Base-by-base conservation (phyloP, 2,329 filamentous ascomycete genomes). In the Uncinocarpus reesii region DNA sequence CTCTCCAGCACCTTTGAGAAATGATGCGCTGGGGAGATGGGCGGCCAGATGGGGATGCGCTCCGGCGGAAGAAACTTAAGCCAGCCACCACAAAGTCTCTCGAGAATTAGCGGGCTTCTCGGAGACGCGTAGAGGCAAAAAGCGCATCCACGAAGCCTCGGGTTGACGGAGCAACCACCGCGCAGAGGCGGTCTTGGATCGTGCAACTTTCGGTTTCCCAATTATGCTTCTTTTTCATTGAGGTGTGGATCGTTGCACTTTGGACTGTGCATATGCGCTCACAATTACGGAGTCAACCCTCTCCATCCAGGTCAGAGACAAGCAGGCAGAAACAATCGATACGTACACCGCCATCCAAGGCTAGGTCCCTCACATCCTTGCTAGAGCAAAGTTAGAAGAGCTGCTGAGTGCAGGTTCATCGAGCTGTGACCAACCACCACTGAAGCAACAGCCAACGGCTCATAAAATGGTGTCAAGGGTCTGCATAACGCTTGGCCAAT, bases 141-240 rank as follows among this genome's bases (percentile, higher is more conserved):
- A n/a, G 16, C 29, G 21, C 32, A 36, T 45, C 42, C 21, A 45
- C 42, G 32, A 37, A 32, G 20, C 10, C n/a, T 18, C 23, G 31
- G 42, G 42, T 45, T 45, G 42, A 45, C 42, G 34, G 6, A 45
- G 42, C 42, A 45, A 45, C 42, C 32, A 45, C 28, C 13, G 5
- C 24, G 15, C 13, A 10, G 11, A 37, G 18, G 28, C 32, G 41
- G 29, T 20, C 10, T n/a, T n/a, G n/a, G n/a, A n/a, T n/a, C n/a
- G n/a, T n/a, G 26, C 28, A 43, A 41, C 29, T 36, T 45, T 37
- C 32, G 31, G 32, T 7, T 43, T 42, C 18, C 4, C 10, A 4
- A 15, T 15, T 20, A 20, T 42, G 18, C 18, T 13, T 43, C n/a
- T 44, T 35, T 44, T 36, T 18, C 16, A 29, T 36, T 24, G 26